phyloP scores from a whole-genome alignment of 306 rosid genomes.

The Bauhinia variegata region DNA sequence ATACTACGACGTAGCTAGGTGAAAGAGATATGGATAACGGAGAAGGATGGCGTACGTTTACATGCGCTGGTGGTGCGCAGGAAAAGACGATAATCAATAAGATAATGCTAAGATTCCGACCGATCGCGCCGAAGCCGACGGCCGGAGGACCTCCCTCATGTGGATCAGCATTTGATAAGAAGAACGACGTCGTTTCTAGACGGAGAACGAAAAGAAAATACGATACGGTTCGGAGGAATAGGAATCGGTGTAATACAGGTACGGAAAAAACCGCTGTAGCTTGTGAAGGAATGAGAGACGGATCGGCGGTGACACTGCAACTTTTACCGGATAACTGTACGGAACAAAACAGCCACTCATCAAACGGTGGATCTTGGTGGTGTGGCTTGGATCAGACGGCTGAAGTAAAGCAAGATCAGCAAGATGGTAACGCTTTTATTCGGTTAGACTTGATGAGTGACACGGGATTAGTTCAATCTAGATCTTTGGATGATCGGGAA shows the following conservation, averaged over 20 bases:
- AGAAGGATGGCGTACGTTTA: conserved; percentile 20
- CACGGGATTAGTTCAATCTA: not conserved
- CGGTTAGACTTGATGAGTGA: not conserved
- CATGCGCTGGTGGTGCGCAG: conserved; percentile 25
- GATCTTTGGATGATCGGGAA: conserved; percentile 30
- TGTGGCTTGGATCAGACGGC: not conserved
- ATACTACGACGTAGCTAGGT: not conserved
- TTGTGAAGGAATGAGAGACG: not conserved
- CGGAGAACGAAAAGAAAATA: conserved; percentile 61
- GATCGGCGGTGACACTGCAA: conserved; percentile 40
- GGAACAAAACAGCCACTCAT: conserved; percentile 14
- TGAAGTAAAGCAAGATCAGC: not conserved
- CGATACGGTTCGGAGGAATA: conserved; percentile 57
- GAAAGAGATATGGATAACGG: conserved; percentile 37
- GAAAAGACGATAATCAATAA: conserved; percentile 37
- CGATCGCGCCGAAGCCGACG: conserved; percentile 69
- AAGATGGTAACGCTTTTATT: not conserved
- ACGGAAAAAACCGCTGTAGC: not conserved
- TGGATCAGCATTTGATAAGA: not conserved
- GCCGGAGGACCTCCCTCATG: conserved; percentile 15
- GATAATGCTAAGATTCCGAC: conserved; percentile 62
- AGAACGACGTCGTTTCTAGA: not conserved
- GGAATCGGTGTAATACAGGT: not conserved
- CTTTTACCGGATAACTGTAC: conserved; percentile 44
- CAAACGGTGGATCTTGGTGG: conserved; percentile 32